Evolutionary conservation across 768 basidiomycete genomes (phyloP), one percentile per base, ranked within the genome.

Genomic region (Daedaleopsis sinensis): DNA sequence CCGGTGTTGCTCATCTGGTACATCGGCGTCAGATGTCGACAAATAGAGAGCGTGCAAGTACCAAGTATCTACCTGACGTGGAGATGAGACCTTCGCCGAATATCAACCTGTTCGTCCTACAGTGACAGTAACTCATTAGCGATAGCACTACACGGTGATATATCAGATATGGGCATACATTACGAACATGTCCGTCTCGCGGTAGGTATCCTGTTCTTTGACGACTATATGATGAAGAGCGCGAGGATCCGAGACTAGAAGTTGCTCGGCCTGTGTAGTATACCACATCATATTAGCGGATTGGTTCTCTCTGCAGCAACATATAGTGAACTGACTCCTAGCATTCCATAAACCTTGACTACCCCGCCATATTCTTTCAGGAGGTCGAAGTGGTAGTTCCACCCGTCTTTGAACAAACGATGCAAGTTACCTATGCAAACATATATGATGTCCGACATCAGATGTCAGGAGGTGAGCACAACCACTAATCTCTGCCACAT

Each of bases 41-140:
- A n/a, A 11, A 5, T 5, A 52, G 46, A 1, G 18, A 60, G 24
- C 27, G 39, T 47, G 27, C 32, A 37, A 64, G 23, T 23, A 76
- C 76, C 77, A 4, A 76, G 70, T 24, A 37, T 64, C n/a, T 23
- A 76, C 76, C 77, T 4, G 76, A 69, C 24, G 78, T 79, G 0
- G 74, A 72, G 19, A 76, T 69, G 3, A 79, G 70, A 37, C 78
- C 75, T 15, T 69, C 64, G 18, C 79, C 79, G 37, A 80, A 79
- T 49, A 76, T 72, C 12, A 76, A 39, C 47, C 64, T 55, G 58
- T 67, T 64, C 6, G 59, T 55, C 24, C 64, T 65, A 19, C 47
- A 16, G 23, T 7, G 24, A 18, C 6, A 16, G 9, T 15, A 37
- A 15, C 15, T 10, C 23, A 21, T 5, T 6, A 8, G 47, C 15